Evolutionary conservation across 176 grass and related monocot genomes (phyloP).

Genomic region (Raddia guianensis): DNA sequence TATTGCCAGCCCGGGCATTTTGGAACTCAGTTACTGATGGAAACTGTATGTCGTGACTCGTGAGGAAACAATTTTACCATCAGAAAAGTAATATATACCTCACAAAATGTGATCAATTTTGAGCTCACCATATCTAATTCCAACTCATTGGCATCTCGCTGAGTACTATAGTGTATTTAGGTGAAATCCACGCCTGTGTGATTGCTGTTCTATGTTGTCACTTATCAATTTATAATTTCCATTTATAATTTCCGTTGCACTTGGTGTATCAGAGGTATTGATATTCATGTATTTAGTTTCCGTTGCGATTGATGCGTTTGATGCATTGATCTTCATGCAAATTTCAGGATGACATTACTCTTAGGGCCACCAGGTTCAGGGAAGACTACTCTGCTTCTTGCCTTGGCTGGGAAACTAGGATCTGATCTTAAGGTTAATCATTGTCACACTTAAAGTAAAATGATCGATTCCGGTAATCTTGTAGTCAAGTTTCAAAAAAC

Average conservation of each 20-base stretch:
- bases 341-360: slow-evolving; percentile 67
- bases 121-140: slow-evolving; percentile 68
- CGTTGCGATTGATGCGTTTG: neutral
- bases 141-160: slow-evolving; percentile 67
- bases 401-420: slow-evolving; percentile 60
- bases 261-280: no score
- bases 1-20: neutral
- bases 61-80: slow-evolving; percentile 12
- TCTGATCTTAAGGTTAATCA: slow-evolving; percentile 54
- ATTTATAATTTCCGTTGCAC: neutral
- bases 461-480: slow-evolving; percentile 8
- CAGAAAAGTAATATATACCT: slow-evolving; percentile 2
- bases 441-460: neutral
- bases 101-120: neutral
- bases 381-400: slow-evolving; percentile 64
- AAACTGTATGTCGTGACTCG: neutral
- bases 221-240: neutral
- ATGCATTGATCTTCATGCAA: neutral
- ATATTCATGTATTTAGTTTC: neutral
- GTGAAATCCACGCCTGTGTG: neutral
- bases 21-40: neutral
- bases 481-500: neutral
- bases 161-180: slow-evolving; percentile 24
- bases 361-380: slow-evolving; percentile 65
- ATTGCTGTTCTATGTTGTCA: neutral